phyloP scores from a whole-genome alignment of 1,139 yeast genomes.

The Taiozyma sp. region DNA sequence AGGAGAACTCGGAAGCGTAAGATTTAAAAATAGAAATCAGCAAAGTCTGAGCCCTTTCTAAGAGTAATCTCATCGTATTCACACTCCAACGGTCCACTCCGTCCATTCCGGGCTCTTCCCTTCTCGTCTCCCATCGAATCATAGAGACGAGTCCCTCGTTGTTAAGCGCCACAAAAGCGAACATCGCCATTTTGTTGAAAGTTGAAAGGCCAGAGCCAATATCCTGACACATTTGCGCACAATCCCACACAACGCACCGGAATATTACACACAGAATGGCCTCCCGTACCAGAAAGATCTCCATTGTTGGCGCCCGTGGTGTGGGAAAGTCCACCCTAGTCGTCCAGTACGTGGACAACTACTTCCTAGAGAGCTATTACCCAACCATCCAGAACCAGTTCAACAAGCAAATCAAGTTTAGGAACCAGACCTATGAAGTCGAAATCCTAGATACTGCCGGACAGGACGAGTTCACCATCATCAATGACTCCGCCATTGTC shows the following conservation, averaged over 20 bases:
- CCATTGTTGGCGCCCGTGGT: constrained; percentile 84
- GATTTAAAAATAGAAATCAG: not conserved
- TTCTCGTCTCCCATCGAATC: not conserved
- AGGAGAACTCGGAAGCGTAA: not conserved
- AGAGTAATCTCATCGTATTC: no score
- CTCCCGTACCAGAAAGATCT: constrained; percentile 54
- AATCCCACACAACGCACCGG: not conserved
- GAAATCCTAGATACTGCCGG: constrained; percentile 94
- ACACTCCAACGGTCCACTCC: no score
- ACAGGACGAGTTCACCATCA: constrained; percentile 84
- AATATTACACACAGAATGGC: constrained; percentile 13
- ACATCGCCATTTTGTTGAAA: not conserved
- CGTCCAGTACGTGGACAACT: constrained; percentile 82
- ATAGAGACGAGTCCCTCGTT: not conserved
- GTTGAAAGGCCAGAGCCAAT: not conserved
- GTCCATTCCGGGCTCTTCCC: not conserved
- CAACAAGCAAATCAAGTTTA: constrained; percentile 62
- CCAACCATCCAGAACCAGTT: constrained; percentile 93
- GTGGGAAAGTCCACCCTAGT: constrained; percentile 89
- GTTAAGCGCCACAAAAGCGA: not conserved
- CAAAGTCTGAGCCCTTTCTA: no score
- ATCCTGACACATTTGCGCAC: not conserved
- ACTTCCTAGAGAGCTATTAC: constrained; percentile 83
- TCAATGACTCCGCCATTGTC: constrained; percentile 76
- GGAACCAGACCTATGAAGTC: constrained; percentile 73